Evolutionary conservation across 176 grass and related monocot species (phyloP).

Genomic region (Melocanna baccifera): DNA sequence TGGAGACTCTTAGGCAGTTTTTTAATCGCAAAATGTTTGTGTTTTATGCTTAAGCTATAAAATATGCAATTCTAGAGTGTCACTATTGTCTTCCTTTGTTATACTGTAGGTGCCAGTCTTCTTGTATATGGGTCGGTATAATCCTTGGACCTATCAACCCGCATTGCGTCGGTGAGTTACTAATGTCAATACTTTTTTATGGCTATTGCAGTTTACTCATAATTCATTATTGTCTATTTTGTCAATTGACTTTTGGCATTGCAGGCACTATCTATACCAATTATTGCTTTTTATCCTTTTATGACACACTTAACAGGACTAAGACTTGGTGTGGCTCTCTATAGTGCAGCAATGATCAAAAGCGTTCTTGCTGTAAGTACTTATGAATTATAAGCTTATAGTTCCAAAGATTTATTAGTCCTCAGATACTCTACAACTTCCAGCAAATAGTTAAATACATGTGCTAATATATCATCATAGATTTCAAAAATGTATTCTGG

Average conservation of each 20-base stretch:
- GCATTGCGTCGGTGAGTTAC: conserved; percentile 51
- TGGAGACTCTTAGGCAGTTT: not conserved
- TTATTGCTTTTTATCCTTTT: conserved; percentile 63
- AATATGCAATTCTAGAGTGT: not conserved
- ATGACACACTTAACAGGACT: conserved; percentile 56
- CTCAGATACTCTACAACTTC: not conserved
- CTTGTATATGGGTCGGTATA: conserved; percentile 56
- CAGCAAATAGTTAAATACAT: not conserved
- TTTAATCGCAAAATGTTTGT: not conserved
- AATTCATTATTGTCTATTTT: not conserved
- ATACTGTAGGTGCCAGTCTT: conserved; percentile 48
- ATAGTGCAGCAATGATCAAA: conserved; percentile 50
- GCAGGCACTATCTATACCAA: conserved; percentile 55
- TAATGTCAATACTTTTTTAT: not conserved
- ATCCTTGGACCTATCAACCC: conserved; percentile 50
- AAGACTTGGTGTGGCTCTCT: conserved; percentile 44
- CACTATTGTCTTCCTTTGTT: not conserved
- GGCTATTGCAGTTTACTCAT: not conserved
- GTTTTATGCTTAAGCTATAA: not conserved
- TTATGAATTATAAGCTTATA: not conserved
- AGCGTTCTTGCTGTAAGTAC: conserved; percentile 46
- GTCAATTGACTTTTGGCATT: conserved; percentile 18
- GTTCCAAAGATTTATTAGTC: not conserved
- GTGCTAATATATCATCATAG: not conserved
- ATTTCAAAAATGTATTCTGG: not conserved